phyloP scores from a whole-genome alignment of 305 asterid species.

The Solanum aculeatissimum region DNA sequence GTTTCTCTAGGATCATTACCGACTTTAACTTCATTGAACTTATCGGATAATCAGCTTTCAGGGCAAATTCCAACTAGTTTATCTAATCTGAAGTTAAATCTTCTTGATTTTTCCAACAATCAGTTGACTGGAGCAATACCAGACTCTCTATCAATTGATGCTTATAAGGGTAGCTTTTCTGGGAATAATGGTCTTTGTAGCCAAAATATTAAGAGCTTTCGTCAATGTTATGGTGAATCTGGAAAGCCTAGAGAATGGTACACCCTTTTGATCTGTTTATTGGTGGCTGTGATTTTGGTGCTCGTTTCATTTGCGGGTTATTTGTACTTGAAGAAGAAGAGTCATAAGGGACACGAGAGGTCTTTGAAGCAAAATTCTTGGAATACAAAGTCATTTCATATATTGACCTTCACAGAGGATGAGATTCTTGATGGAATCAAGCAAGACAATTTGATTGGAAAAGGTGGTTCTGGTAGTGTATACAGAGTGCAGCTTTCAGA shows the following conservation, averaged over 20 bases:
- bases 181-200: constrained; percentile 74
- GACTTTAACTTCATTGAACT: constrained; percentile 53
- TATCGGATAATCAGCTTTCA: constrained; percentile 58
- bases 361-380: constrained; percentile 71
- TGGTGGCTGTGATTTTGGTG: constrained; percentile 27
- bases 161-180: constrained; percentile 55
- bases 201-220: constrained; percentile 31
- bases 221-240: constrained; percentile 30
- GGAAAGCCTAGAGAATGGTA: constrained; percentile 22
- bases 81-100: constrained; percentile 50
- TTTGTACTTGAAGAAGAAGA: constrained; percentile 37
- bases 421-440: constrained; percentile 73
- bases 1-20: constrained; percentile 41
- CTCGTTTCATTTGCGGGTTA: constrained; percentile 25
- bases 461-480: constrained; percentile 90
- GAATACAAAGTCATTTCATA: constrained; percentile 75
- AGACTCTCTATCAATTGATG: constrained; percentile 44
- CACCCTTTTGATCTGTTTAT: constrained; percentile 28
- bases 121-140: constrained; percentile 65
- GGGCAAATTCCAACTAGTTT: constrained; percentile 61
- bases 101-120: constrained; percentile 71
- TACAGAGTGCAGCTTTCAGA: constrained; percentile 42
- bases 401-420: constrained; percentile 66
- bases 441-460: constrained; percentile 72
- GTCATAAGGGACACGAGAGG: constrained; percentile 11